Evolutionary conservation across 2,329 filamentous ascomycete genomes (phyloP).

Genomic region (Phaeosphaeriaceae sp.): DNA sequence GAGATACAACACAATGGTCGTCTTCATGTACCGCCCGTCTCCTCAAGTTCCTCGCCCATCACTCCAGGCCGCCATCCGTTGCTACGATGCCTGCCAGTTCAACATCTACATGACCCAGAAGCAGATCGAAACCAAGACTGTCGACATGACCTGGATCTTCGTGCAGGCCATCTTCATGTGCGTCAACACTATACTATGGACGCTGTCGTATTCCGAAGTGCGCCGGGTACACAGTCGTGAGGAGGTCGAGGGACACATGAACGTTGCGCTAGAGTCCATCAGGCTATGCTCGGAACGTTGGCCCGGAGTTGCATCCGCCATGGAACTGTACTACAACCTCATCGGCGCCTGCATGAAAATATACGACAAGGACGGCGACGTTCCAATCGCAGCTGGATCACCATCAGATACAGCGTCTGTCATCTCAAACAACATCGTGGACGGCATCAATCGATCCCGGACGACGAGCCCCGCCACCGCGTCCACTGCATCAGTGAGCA

Average conservation of each 20-base stretch:
- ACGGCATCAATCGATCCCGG: conserved; percentile 52
- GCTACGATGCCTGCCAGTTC: conserved; percentile 81
- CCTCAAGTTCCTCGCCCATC: conserved; percentile 91
- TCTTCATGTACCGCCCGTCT: conserved; percentile 87
- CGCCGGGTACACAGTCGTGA: conserved; percentile 75
- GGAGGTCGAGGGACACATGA: conserved; percentile 78
- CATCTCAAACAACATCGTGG: conserved; percentile 49
- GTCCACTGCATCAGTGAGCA: conserved; percentile 48
- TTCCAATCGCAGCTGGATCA: conserved; percentile 57
- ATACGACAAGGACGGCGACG: conserved; percentile 71
- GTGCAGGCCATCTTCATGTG: conserved; percentile 89
- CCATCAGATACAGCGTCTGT: conserved; percentile 57
- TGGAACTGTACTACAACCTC: conserved; percentile 86
- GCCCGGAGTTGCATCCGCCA: conserved; percentile 87
- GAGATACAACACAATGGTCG: conserved; percentile 85
- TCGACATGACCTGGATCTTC: conserved; percentile 95
- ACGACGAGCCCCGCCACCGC: conserved; percentile 55
- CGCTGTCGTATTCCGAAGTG: conserved; percentile 85
- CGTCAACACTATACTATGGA: conserved; percentile 91
- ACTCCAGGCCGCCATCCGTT: conserved; percentile 76
- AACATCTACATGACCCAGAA: conserved; percentile 83
- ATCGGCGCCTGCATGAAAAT: conserved; percentile 86
- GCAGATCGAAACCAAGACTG: conserved; percentile 76
- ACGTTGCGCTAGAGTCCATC: conserved; percentile 79
- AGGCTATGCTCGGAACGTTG: conserved; percentile 83